Conservation (phyloP, 352 stramenopile genomes). For the Phytophthora uliginosa region DNA sequence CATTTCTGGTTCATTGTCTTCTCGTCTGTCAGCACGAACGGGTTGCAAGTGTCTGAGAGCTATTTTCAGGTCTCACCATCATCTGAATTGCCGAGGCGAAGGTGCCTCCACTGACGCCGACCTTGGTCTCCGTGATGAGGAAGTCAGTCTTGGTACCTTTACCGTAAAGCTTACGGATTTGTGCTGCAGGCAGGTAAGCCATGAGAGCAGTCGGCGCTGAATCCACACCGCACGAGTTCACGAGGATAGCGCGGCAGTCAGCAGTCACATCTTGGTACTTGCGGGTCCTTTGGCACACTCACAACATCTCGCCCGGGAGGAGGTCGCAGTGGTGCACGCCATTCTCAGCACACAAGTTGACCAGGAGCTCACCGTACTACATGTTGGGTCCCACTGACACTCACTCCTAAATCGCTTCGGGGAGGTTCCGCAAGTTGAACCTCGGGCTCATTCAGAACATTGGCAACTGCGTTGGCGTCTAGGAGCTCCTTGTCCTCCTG, state of each 20-base stretch:
- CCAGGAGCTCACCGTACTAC: constrained; percentile 74
- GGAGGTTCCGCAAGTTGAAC: no score
- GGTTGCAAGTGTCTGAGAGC: constrained; percentile 26
- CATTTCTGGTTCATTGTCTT: constrained; percentile 33
- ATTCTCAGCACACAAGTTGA: constrained; percentile 83
- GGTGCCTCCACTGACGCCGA: constrained; percentile 59
- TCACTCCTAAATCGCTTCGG: no score
- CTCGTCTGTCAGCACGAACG: constrained; percentile 50
- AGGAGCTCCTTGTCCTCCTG: no score
- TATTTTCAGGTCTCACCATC: no score
- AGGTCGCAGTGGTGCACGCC: constrained; percentile 91
- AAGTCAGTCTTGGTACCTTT: constrained; percentile 52
- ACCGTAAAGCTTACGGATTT: constrained; percentile 2
- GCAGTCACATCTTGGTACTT: constrained; percentile 43
- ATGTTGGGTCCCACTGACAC: constrained; percentile 74
- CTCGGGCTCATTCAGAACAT: no score
- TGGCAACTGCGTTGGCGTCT: no score
- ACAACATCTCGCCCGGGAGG: constrained; percentile 90
- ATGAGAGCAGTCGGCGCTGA: constrained; percentile 58
- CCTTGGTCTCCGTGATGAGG: constrained; percentile 44
- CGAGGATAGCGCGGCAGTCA: constrained; percentile 74
- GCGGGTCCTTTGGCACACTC: constrained; percentile 46
- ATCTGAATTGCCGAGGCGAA: constrained; percentile 37
- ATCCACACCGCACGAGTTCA: constrained; percentile 89
- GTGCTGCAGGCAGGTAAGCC: constrained; percentile 55